A percentile compares a stretch with the other conserved stretches of the same genome.
Evolutionary conservation across 805 yeast genomes (phyloP).

Genomic region (Ogataea wickerhamii): DNA sequence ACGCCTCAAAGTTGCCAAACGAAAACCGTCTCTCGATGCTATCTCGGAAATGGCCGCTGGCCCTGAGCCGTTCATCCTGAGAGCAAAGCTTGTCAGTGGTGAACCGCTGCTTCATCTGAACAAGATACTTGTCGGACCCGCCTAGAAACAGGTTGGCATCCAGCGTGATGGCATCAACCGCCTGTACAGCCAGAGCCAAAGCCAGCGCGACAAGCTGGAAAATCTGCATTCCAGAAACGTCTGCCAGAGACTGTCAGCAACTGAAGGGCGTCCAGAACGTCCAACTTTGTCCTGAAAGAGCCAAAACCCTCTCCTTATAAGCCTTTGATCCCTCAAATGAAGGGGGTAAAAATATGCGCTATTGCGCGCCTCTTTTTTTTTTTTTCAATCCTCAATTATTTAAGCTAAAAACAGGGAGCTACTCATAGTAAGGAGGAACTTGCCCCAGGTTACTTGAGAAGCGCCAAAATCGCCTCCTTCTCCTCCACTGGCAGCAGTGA

Average conservation of each 20-base stretch:
- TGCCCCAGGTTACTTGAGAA: conserved; percentile 25
- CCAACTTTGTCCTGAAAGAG: background rate
- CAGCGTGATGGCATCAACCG: conserved; percentile 1
- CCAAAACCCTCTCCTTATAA: background rate
- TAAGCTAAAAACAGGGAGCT: too few species aligned
- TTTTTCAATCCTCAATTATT: too few species aligned
- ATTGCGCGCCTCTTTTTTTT: background rate
- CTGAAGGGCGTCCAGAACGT: background rate
- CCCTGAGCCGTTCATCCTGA: conserved; percentile 36
- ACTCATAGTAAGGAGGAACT: too few species aligned
- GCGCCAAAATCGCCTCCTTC: conserved; percentile 40
- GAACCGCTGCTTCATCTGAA: conserved; percentile 48
- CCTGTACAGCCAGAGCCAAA: background rate
- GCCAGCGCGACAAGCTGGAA: background rate
- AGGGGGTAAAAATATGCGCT: background rate
- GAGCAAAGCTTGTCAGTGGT: conserved; percentile 46
- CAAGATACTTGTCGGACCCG: conserved; percentile 36
- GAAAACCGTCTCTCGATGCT: conserved; percentile 51
- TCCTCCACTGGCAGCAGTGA: conserved; percentile 52
- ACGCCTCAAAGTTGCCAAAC: conserved; percentile 69
- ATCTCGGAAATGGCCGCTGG: conserved; percentile 41
- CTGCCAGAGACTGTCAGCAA: background rate
- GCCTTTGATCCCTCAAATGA: background rate
- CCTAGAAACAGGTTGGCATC: conserved; percentile 5
- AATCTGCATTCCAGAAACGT: background rate